Base-by-base conservation (phyloP, 1,284 basidiomycete genomes). In the Rhodotorula sp. region DNA sequence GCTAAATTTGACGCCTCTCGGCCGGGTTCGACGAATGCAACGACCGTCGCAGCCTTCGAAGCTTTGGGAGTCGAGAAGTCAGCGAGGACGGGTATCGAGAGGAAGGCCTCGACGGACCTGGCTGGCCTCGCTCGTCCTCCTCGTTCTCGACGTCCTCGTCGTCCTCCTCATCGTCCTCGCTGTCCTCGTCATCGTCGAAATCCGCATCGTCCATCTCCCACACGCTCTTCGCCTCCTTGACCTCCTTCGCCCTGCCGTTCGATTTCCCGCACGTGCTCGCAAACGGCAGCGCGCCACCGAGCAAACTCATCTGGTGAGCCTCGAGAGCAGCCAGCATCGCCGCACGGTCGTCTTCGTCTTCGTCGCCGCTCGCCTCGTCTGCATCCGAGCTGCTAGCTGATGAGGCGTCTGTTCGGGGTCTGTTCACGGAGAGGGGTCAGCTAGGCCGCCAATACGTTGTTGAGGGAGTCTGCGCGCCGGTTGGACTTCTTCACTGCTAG, bases 151-250 rank as follows among this genome's bases (percentile, higher is more conserved):
- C 53, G 11, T 56, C 63, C 19, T 48, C 49, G 2, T 71, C 73
- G 17, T 44, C 48, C 27, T 66, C 67, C 13, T 34, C 55, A 0
- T 64, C 62, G 4, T 69, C 70, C 7, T 68, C 62, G 4, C 64
- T 60, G 9, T 66, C 71, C 1, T 64, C 67, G 20, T 68, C 67
- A 20, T 70, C 67, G 39, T 72, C 65, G 13, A 74, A 60, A 34
- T 72, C 73, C 27, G 67, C 70, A 30, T 64, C 61, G 9, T 53
- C 66, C 65, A 74, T 64, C 48, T 74, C 73, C 73, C 73, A 74
- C 24, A 74, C 61, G 47, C 58, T 62, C 58, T 74, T 74, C 29
- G 24, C 29, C 59, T 47, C 57, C 59, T 49, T 59, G 29, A 13
- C 48, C 60, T 56, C 46, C 2, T 30, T 34, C 24, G 32, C 15